Evolutionary conservation across 75 land plant species (phyloP).

Genomic region (Adiantum capillusveneris): DNA sequence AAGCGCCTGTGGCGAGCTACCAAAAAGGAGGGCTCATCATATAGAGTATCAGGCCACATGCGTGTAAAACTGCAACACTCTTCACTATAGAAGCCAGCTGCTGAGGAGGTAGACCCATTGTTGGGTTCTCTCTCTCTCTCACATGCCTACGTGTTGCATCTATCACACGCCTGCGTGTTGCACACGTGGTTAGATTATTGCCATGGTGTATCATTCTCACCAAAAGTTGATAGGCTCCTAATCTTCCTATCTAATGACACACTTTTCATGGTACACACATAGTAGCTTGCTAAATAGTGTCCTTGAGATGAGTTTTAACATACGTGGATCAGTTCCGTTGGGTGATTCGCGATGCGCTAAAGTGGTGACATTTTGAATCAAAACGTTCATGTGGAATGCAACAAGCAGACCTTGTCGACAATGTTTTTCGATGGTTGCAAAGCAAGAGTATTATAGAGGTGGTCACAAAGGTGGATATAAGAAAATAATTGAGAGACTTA

Average conservation of each 20-base stretch:
- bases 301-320: no score
- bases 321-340: slow-evolving; percentile 89
- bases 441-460: not conserved
- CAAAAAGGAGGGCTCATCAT: no score
- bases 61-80: no score
- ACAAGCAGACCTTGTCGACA: not conserved
- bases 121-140: no score
- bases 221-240: not conserved
- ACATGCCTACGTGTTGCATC: no score
- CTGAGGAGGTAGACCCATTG: no score
- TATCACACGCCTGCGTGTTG: not conserved
- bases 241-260: no score
- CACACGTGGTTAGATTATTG: not conserved
- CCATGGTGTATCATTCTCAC: not conserved
- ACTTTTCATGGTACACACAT: no score
- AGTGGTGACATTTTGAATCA: slow-evolving; percentile 52
- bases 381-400: slow-evolving; percentile 45
- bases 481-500: slow-evolving; percentile 4
- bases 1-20: no score
- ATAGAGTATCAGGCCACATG: no score
- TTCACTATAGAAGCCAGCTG: no score
- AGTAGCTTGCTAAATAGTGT: no score
- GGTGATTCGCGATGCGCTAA: slow-evolving; percentile 59
- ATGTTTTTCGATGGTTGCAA: not conserved
- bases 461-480: not conserved